Evolutionary conservation across 2,329 filamentous ascomycete species (phyloP).

Genomic region (Cercospora zeina): DNA sequence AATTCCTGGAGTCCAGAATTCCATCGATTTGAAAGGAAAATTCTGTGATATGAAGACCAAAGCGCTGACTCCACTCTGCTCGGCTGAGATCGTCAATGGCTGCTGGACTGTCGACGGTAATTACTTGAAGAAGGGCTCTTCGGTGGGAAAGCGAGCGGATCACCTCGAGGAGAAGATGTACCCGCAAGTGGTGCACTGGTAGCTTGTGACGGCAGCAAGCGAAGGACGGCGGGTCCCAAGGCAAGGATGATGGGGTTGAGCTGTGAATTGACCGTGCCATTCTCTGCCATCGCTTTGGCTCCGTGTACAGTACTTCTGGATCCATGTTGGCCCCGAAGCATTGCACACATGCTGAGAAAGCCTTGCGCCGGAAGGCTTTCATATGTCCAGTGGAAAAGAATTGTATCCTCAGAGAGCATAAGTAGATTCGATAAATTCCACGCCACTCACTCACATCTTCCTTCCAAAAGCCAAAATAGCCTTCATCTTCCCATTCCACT

Average conservation of each 20-base stretch:
- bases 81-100: not conserved
- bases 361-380: no score
- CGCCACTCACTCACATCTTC: not conserved
- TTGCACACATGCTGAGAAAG: not conserved
- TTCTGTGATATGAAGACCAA: not conserved
- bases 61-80: not conserved
- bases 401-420: no score
- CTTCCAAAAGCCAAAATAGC: not conserved
- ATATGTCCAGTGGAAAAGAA: no score
- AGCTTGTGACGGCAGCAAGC: not conserved
- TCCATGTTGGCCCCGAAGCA: not conserved
- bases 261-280: not conserved
- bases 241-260: not conserved
- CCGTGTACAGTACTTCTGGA: not conserved
- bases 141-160: not conserved
- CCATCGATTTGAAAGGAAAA: not conserved
- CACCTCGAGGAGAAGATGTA: not conserved
- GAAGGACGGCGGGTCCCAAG: not conserved
- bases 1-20: not conserved
- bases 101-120: not conserved
- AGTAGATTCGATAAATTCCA: no score
- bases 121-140: not conserved
- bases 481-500: conserved; percentile 5
- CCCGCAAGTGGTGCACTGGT: not conserved
- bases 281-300: not conserved